These are phyloP conservation scores for Ricinus communis DNA, from an alignment of 345 rosid species.

Conservation along the genomic window DNA sequence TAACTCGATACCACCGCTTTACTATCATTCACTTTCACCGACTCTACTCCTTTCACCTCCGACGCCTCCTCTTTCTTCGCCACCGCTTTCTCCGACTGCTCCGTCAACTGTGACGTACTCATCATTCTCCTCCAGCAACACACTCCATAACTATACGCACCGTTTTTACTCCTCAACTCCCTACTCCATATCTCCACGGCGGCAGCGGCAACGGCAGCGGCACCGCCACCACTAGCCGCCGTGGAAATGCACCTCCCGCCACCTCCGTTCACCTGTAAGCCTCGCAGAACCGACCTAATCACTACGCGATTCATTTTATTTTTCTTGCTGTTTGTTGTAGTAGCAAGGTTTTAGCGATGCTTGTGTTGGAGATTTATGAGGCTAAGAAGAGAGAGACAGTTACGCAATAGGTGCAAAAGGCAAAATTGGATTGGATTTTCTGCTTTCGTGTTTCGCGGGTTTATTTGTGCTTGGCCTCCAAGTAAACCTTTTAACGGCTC, in stretches of 20 bases:
- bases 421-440: too few relatives aligned
- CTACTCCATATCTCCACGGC: neutral
- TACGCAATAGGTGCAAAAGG: neutral
- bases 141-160: neutral
- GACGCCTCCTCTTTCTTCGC: neutral
- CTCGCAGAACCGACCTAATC: neutral
- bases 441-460: neutral
- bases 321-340: neutral
- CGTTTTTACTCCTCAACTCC: neutral
- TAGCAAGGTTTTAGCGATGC: neutral
- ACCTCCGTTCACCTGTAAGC: neutral
- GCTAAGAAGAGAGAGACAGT: neutral
- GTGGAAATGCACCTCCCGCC: conserved; percentile 4
- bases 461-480: neutral
- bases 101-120: neutral
- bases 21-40: neutral
- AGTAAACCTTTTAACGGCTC: neutral
- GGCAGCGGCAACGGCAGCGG: neutral
- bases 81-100: neutral
- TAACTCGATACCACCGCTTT: conserved; percentile 36
- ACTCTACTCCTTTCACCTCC: neutral
- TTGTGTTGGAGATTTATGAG: neutral
- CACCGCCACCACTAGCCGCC: neutral
- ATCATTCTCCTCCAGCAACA: conserved; percentile 12
- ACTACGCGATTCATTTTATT: neutral